Base-by-base conservation (phyloP, 225 moss, liverwort and hornwort species). In the Bryum argenteum region DNA sequence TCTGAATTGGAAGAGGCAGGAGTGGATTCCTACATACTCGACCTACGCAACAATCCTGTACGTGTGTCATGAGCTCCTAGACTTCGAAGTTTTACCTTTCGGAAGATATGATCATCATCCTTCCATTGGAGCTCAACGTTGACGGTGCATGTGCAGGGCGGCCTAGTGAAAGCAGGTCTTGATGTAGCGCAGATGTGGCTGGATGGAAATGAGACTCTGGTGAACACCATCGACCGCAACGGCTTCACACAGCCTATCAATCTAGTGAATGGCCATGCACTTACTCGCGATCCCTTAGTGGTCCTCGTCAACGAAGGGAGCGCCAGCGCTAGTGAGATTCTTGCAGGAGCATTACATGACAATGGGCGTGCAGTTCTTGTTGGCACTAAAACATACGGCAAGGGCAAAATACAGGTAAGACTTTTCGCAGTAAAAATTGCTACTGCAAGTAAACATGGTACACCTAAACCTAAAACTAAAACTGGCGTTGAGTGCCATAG, bases 111-210 rank as follows among this genome's bases (percentile, higher is more conserved):
- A n/a, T n/a, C n/a, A n/a, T n/a, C n/a, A 40, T 39, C 40, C 56
- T 54, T 66, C 28, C 37, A 11, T 44, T 50, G 51, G 44, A 40
- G 23, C 52, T n/a, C 21, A 12, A 45, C 14, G 11, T 45, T 45
- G 41, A 2, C 8, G 61, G 68, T 79, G 79, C 72, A 81, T 69
- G 80, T 79, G 71, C 88, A 96, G 95, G 97, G 97, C 74, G 97
- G 97, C 43, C 82, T 98, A 67, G 92, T 98, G 24, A 98, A 92
- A 79, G 90, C 91, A 69, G 97, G 97, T 26, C 85, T 98, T 74
- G 97, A 98, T 47, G 92, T 98, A 12, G 97, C 97, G 17, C 92
- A 98, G 81, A 94, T 98, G 94, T 98, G 97, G 97, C 71, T 98
- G 22, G 91, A 98, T 88, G 97, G 97, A 58, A 85, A 83, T 59